Evolutionary conservation across 2,329 filamentous ascomycete genomes (phyloP).

Genomic region (Colletotrichum sojae): DNA sequence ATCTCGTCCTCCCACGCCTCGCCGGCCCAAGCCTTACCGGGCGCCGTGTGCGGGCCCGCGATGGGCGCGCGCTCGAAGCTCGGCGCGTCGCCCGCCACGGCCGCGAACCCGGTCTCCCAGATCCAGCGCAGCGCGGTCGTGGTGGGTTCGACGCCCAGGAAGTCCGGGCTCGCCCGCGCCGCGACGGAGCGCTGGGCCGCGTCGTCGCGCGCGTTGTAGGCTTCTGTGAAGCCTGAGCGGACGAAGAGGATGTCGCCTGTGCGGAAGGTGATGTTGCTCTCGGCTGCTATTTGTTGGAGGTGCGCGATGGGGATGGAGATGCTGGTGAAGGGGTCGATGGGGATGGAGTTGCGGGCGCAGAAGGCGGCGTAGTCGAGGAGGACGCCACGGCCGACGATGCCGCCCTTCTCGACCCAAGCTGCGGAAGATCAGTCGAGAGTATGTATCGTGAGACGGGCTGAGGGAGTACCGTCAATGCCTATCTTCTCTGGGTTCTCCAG

Average conservation of each 20-base stretch:
- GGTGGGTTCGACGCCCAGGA: constrained; percentile 56
- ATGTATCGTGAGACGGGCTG: neutral
- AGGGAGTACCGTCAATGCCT: constrained; percentile 54
- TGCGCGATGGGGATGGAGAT: constrained; percentile 61
- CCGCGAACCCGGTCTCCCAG: constrained; percentile 61
- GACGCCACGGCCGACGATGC: constrained; percentile 65
- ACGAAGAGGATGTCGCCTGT: constrained; percentile 67
- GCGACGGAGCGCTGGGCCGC: constrained; percentile 46
- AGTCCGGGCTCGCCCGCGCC: constrained; percentile 46
- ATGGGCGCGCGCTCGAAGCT: constrained; percentile 60
- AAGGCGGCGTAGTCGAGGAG: constrained; percentile 68
- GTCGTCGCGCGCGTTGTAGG: constrained; percentile 46
- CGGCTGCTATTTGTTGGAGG: constrained; percentile 48
- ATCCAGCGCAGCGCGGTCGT: constrained; percentile 57
- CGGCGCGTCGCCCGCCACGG: constrained; percentile 59
- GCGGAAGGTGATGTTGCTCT: constrained; percentile 59
- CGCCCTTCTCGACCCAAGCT: constrained; percentile 47
- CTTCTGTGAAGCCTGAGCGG: constrained; percentile 52
- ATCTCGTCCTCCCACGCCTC: constrained; percentile 43
- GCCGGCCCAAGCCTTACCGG: constrained; percentile 20
- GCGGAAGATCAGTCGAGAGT: neutral
- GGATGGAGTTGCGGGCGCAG: constrained; percentile 63
- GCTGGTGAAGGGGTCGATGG: constrained; percentile 65
- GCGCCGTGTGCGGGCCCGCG: constrained; percentile 44
- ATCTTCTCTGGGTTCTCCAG: constrained; percentile 54